These are phyloP conservation scores for Neospermospora avenae DNA, from an alignment of 2,329 filamentous ascomycete genomes.

Conservation along the genomic window DNA sequence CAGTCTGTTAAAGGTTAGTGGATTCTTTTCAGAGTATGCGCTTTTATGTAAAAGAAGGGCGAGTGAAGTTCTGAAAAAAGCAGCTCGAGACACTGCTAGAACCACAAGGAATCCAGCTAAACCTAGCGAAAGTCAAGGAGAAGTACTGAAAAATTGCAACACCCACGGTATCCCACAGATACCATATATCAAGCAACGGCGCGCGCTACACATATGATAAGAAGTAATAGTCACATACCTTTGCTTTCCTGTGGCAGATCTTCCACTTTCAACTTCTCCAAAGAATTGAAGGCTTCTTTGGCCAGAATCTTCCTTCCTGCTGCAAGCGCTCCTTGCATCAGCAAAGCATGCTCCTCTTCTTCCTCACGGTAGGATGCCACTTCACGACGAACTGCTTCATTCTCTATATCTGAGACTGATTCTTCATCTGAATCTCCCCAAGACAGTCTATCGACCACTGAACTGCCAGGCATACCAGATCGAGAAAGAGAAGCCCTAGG, in stretches of 20 bases:
- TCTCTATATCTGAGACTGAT: slow-evolving; percentile 13
- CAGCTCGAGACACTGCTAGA: too few relatives aligned
- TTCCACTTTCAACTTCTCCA: slow-evolving; percentile 30
- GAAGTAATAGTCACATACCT: slow-evolving; percentile 26
- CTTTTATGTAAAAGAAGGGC: too few relatives aligned
- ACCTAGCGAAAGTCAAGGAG: too few relatives aligned
- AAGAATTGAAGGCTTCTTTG: slow-evolving; percentile 30
- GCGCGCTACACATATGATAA: neutral
- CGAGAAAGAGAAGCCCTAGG: neutral
- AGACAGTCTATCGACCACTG: neutral
- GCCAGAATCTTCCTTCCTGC: slow-evolving; percentile 30
- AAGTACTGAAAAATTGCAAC: neutral
- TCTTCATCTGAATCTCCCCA: slow-evolving; percentile 5
- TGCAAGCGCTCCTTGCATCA: slow-evolving; percentile 25
- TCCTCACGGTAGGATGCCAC: slow-evolving; percentile 16
- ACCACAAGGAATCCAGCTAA: too few relatives aligned
- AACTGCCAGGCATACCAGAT: neutral
- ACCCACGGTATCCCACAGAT: neutral
- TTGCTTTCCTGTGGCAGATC: slow-evolving; percentile 28
- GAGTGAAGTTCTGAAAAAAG: neutral
- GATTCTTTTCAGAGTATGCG: too few relatives aligned
- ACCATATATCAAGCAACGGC: neutral
- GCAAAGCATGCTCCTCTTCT: slow-evolving; percentile 25
- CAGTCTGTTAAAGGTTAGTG: slow-evolving; percentile 44
- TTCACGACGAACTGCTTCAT: slow-evolving; percentile 10